These are phyloP conservation scores for Xerocomellus dryophilus DNA, from an alignment of 768 basidiomycete species.

Conservation along the genomic window DNA sequence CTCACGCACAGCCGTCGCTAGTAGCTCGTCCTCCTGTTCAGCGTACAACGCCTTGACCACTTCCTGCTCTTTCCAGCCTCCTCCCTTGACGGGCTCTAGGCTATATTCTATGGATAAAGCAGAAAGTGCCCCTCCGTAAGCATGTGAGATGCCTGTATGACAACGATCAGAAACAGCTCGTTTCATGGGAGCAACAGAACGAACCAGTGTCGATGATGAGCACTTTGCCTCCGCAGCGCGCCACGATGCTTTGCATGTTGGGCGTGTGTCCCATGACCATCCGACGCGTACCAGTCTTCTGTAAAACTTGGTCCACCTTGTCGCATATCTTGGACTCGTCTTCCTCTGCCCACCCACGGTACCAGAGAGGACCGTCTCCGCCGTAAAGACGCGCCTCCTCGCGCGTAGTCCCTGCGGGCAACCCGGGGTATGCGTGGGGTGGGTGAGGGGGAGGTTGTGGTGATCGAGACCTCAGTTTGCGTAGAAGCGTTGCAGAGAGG, in stretches of 20 bases:
- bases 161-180: constrained; percentile 7
- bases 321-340: constrained; percentile 66
- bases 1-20: constrained; percentile 26
- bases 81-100: constrained; percentile 54
- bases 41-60: constrained; percentile 36
- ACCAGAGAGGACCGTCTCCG: constrained; percentile 87
- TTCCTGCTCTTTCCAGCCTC: constrained; percentile 36
- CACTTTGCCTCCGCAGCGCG: constrained; percentile 86
- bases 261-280: constrained; percentile 99
- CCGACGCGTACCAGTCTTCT: constrained; percentile 75
- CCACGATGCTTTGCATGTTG: constrained; percentile 80
- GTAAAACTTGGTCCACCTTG: constrained; percentile 66
- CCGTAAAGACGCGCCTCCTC: constrained; percentile 74
- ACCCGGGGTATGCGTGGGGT: constrained; percentile 66
- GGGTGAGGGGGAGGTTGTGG: constrained; percentile 78
- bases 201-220: constrained; percentile 94
- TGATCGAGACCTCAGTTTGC: constrained; percentile 59
- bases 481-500: constrained; percentile 64
- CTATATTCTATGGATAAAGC: constrained; percentile 86
- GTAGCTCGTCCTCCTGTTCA: constrained; percentile 30
- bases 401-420: constrained; percentile 61
- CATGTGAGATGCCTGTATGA: constrained; percentile 79
- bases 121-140: constrained; percentile 90
- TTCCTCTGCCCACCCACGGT: constrained; percentile 86
- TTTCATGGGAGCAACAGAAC: neutral